These are phyloP conservation scores for Brettanomyces sp. DNA, from an alignment of 805 yeast genomes.

Conservation along the genomic window DNA sequence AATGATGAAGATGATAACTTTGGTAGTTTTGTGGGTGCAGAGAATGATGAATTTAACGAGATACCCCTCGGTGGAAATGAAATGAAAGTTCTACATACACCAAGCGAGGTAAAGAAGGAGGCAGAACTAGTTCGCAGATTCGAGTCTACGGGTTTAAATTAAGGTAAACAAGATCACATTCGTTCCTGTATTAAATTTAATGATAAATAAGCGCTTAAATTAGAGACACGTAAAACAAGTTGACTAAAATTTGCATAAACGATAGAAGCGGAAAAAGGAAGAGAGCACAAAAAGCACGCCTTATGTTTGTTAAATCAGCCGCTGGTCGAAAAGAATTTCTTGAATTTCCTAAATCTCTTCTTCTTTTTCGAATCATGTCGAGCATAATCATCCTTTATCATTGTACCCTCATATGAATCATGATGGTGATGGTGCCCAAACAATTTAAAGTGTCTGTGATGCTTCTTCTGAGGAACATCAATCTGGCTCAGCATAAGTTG, in stretches of 20 bases:
- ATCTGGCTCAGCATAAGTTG: too few species aligned
- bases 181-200: too few species aligned
- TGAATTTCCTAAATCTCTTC: constrained; percentile 24
- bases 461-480: neutral
- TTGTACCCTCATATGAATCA: neutral
- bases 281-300: too few species aligned
- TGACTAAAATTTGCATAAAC: too few species aligned
- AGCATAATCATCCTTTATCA: neutral
- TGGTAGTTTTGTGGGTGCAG: constrained; percentile 24
- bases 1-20: constrained; percentile 27
- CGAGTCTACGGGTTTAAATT: neutral
- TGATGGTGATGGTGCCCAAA: neutral
- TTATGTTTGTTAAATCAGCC: too few species aligned
- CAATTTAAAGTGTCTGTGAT: neutral
- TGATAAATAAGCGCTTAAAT: too few species aligned
- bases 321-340: constrained; percentile 21
- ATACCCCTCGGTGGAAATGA: constrained; percentile 16
- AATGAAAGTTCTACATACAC: constrained; percentile 13
- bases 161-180: neutral
- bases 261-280: too few species aligned
- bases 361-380: constrained; percentile 14
- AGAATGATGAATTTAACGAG: constrained; percentile 14
- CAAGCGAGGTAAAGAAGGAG: constrained; percentile 10
- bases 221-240: constrained; percentile 3
- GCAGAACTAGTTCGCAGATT: constrained; percentile 7